Evolutionary conservation across 352 stramenopile species (phyloP).

Genomic region (Pythium aphanidermatum): DNA sequence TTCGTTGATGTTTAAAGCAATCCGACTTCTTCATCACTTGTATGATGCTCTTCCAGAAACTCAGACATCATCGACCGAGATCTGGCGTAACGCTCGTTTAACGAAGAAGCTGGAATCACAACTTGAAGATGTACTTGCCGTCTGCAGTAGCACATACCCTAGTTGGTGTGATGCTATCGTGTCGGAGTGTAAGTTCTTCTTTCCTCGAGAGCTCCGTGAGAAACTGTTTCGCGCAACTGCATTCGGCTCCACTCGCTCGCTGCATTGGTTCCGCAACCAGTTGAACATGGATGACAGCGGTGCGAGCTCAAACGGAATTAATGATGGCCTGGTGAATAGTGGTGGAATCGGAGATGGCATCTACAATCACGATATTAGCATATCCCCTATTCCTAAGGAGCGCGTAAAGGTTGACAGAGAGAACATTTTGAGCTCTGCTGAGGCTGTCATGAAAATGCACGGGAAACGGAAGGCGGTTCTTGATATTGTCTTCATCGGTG

Average conservation of each 20-base stretch:
- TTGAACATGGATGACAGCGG: slow-evolving; percentile 47
- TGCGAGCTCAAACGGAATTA: slow-evolving; percentile 4
- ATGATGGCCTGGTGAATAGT: slow-evolving; percentile 12
- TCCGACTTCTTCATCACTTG: slow-evolving; percentile 54
- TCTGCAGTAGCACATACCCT: slow-evolving; percentile 80
- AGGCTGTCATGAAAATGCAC: slow-evolving; percentile 84
- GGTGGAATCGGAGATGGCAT: slow-evolving; percentile 31
- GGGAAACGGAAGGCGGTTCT: slow-evolving; percentile 76
- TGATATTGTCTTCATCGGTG: slow-evolving; percentile 80
- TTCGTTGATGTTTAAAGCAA: slow-evolving; percentile 20
- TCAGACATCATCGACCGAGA: slow-evolving; percentile 22
- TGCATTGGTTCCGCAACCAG: slow-evolving; percentile 77
- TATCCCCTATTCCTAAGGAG: slow-evolving; percentile 80
- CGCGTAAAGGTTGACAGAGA: slow-evolving; percentile 76
- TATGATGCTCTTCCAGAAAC: slow-evolving; percentile 25
- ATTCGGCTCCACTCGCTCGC: slow-evolving; percentile 71
- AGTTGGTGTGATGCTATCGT: slow-evolving; percentile 69
- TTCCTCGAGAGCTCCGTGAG: slow-evolving; percentile 60
- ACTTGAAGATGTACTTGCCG: slow-evolving; percentile 74
- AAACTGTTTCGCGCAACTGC: slow-evolving; percentile 70
- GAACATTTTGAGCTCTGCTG: slow-evolving; percentile 68
- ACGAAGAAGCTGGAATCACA: slow-evolving; percentile 78
- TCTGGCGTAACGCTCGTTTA: slow-evolving; percentile 67
- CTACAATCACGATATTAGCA: slow-evolving; percentile 76
- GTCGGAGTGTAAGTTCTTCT: slow-evolving; percentile 81